These are phyloP conservation scores for Haplosporangium sp. DNA, from an alignment of 371 early-diverging fungal species.

Conservation along the genomic window DNA sequence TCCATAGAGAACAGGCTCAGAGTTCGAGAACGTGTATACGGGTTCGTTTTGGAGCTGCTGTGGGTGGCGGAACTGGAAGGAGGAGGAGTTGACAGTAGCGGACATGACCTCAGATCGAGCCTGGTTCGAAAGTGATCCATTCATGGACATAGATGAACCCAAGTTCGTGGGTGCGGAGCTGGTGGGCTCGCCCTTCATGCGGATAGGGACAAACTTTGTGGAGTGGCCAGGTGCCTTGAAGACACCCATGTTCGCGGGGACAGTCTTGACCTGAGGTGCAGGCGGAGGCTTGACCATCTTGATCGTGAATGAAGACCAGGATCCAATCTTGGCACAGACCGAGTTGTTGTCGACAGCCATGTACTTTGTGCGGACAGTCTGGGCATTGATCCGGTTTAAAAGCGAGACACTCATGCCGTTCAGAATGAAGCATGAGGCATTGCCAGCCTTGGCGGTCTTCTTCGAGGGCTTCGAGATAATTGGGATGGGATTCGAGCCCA, in stretches of 20 bases:
- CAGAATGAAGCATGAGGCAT: slow-evolving; percentile 74
- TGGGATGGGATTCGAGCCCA: slow-evolving; percentile 75
- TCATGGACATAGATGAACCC: slow-evolving; percentile 4
- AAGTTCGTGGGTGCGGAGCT: neutral
- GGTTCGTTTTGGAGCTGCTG: slow-evolving; percentile 52
- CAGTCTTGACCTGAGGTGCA: slow-evolving; percentile 52
- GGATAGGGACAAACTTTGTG: slow-evolving; percentile 56
- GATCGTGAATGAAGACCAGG: slow-evolving; percentile 81
- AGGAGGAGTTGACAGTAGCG: neutral
- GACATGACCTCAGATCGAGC: slow-evolving; percentile 9
- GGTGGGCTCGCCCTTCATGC: slow-evolving; percentile 51
- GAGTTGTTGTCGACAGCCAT: slow-evolving; percentile 67
- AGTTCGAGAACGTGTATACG: slow-evolving; percentile 49
- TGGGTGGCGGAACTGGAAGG: slow-evolving; percentile 36
- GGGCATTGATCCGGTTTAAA: slow-evolving; percentile 84
- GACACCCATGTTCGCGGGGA: slow-evolving; percentile 44
- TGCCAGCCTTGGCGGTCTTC: slow-evolving; percentile 82
- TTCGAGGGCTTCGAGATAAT: slow-evolving; percentile 88
- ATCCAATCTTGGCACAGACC: slow-evolving; percentile 74
- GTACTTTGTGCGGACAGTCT: slow-evolving; percentile 84
- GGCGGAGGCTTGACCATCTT: slow-evolving; percentile 65
- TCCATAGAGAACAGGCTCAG: slow-evolving; percentile 66
- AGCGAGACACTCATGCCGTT: slow-evolving; percentile 74
- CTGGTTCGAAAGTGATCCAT: slow-evolving; percentile 12
- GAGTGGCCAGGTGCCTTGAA: slow-evolving; percentile 36